phyloP scores from a whole-genome alignment of 2,329 filamentous ascomycete genomes.

The Thielaviopsis musarum region DNA sequence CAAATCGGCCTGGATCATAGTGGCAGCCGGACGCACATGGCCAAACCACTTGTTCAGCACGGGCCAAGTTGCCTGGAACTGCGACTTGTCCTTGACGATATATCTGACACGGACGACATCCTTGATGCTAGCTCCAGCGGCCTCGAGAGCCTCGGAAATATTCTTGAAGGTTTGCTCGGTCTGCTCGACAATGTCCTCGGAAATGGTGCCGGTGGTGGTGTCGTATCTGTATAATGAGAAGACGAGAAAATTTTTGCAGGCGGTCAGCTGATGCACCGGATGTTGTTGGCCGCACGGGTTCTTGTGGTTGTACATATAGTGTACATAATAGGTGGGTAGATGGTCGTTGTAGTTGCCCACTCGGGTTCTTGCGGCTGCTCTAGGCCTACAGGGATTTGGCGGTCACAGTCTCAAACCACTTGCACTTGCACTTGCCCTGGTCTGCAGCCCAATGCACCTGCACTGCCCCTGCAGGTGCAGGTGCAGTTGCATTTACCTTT shows the following conservation, averaged over 20 bases:
- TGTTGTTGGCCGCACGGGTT: neutral
- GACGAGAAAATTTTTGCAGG: too few relatives aligned
- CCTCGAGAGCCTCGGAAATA: conserved; percentile 27
- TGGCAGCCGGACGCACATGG: conserved; percentile 32
- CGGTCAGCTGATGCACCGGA: neutral
- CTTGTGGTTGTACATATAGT: too few relatives aligned
- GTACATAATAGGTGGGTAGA: too few relatives aligned
- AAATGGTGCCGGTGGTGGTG: conserved; percentile 30
- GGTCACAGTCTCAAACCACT: too few relatives aligned
- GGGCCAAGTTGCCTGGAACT: conserved; percentile 33
- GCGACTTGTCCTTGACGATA: conserved; percentile 29
- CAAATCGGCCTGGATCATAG: conserved; percentile 33
- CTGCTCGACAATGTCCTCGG: conserved; percentile 28
- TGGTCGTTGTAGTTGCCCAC: too few relatives aligned
- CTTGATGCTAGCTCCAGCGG: conserved; percentile 25
- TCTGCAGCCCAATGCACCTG: too few relatives aligned
- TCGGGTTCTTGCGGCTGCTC: too few relatives aligned
- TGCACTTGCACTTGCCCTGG: too few relatives aligned
- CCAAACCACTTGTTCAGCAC: conserved; percentile 33
- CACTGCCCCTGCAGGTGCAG: too few relatives aligned
- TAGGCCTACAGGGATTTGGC: too few relatives aligned
- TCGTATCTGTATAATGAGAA: conserved; percentile 26
- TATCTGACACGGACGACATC: conserved; percentile 37
- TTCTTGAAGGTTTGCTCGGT: conserved; percentile 32
- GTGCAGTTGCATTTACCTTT: too few relatives aligned